Evolutionary conservation across 129 eudicot genomes (phyloP), one percentile per base, ranked within the genome.

Genomic region (Chrysanthemum seticuspe): DNA sequence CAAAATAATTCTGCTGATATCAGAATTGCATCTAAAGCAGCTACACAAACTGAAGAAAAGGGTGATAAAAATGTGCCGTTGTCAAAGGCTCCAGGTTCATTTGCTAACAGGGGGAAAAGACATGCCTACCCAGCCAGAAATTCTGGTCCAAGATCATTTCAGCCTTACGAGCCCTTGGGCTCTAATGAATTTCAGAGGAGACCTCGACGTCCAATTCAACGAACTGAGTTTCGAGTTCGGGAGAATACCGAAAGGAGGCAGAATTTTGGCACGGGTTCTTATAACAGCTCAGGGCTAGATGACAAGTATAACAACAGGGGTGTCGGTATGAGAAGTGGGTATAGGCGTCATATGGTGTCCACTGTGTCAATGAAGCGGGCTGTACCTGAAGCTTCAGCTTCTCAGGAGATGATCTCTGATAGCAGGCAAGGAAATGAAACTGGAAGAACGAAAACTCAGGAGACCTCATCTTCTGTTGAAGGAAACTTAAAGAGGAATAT

Each of bases 201-300:
- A 74, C 88, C 83, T 70, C 85, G 89, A 31, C 87, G 91, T 13
- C 74, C 86, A 34, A 65, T 84, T 25, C 96, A 87, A 50, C 87
- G 93, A 81, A 81, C 88, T 6, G 98, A 94, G 83, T 94, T 90
- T 75, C 91, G 96, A 50, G 75, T 88, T 40, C 85, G 91, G 60
- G 96, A 86, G 57, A 86, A 81, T 75, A 25, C 68, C 55, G 88
- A 83, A 65, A 85, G 76, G 66, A 87, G 82, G 68, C 86, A 75
- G 18, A 44, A 78, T 2, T 61, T 79, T 59, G 71, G 72, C 47
- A 10, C 31, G 48, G 75, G 73, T 56, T 75, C 82, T 36, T 65
- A 77, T 57, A 82, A 71, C 64, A 53, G 29, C 75, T 13, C 79
- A 27, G 83, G 79, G 36, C 29, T 49, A 7, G 92, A 86, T 85